These are phyloP conservation scores for Suaeda aralocaspica DNA, from an alignment of 148 eudicot species.

Conservation along the genomic window DNA sequence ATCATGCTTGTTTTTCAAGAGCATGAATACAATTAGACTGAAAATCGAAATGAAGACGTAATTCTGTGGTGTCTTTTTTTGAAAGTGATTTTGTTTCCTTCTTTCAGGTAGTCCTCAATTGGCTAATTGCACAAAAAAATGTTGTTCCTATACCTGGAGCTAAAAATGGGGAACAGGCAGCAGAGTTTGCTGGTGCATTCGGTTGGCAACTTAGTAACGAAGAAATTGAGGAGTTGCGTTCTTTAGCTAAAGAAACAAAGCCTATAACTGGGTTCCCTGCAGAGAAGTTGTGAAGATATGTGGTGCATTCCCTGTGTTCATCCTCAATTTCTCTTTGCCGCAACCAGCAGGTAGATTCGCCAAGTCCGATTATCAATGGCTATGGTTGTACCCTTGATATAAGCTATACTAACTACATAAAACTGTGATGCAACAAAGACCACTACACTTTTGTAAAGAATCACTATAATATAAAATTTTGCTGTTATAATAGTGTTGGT, in stretches of 20 bases:
- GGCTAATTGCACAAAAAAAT: constrained; percentile 87
- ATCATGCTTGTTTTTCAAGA: too few species aligned
- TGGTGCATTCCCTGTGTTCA: not conserved
- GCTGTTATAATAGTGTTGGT: too few species aligned
- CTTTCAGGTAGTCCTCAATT: constrained; percentile 75
- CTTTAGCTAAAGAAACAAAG: constrained; percentile 55
- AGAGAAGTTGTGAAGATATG: constrained; percentile 50
- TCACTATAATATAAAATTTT: too few species aligned
- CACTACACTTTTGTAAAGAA: too few species aligned
- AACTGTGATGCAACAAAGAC: too few species aligned
- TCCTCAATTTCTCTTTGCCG: too few species aligned
- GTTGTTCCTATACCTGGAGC: constrained; percentile 98
- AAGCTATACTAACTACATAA: not conserved
- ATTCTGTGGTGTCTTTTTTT: not conserved
- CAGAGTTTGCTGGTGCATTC: constrained; percentile 79
- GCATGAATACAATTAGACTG: too few species aligned
- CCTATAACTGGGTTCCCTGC: constrained; percentile 79
- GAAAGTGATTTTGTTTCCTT: not conserved
- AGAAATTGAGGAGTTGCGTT: constrained; percentile 72
- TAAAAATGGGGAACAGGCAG: constrained; percentile 74
- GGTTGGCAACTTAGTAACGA: constrained; percentile 69
- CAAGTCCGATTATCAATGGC: too few species aligned
- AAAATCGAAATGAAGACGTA: not conserved
- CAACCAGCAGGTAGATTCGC: too few species aligned
- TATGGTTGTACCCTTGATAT: not conserved